Conservation (phyloP, 2,329 filamentous ascomycete genomes). For the Cytospora piceae region DNA sequence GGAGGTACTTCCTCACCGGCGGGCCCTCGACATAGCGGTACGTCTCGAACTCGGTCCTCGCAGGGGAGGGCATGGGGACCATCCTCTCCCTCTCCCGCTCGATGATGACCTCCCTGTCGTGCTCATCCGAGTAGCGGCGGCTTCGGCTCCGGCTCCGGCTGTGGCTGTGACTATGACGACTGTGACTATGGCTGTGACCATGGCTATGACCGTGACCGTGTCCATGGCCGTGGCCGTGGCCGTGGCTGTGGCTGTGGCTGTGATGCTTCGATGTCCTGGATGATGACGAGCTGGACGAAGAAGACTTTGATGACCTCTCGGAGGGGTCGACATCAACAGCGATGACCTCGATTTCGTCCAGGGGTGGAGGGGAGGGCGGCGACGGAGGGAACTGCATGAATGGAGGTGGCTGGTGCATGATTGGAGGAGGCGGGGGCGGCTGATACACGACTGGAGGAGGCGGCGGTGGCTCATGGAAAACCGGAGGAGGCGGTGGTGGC, state of each 20-base stretch:
- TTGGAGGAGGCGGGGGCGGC: not conserved
- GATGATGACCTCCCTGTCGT: constrained; percentile 51
- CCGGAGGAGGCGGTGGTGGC: constrained; percentile 28
- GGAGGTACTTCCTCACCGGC: constrained; percentile 41
- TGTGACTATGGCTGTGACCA: constrained; percentile 7
- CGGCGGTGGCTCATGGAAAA: constrained; percentile 31
- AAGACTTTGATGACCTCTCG: constrained; percentile 26
- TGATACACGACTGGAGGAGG: constrained; percentile 26
- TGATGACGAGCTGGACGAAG: constrained; percentile 18
- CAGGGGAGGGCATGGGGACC: constrained; percentile 46
- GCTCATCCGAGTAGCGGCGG: constrained; percentile 32
- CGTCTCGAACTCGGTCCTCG: constrained; percentile 50
- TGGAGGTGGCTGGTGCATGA: constrained; percentile 23
- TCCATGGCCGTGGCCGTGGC: not conserved
- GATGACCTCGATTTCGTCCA: constrained; percentile 36
- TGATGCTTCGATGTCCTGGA: constrained; percentile 22
- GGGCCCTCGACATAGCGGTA: constrained; percentile 59
- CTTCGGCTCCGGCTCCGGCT: constrained; percentile 34
- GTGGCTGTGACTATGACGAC: constrained; percentile 36
- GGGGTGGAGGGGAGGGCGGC: constrained; percentile 19
- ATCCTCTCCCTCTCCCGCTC: constrained; percentile 57
- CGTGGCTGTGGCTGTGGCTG: not conserved
- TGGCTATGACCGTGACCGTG: not conserved
- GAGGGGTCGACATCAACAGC: constrained; percentile 37
- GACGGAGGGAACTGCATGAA: not conserved